Evolutionary conservation across 306 rosid genomes (phyloP).

Genomic region (Rosa rugosa): DNA sequence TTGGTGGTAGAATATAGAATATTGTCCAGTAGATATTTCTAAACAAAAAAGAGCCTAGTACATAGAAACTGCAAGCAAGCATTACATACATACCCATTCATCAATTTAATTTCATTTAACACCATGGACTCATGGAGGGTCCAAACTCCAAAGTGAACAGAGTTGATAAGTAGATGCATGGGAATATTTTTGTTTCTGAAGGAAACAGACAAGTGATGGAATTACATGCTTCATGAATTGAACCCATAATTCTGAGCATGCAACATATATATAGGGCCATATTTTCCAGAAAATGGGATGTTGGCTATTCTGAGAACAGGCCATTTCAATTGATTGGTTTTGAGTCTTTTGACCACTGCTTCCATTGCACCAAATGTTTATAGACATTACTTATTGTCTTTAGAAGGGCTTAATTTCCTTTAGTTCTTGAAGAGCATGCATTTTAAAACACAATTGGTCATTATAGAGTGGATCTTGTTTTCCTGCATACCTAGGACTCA

Average conservation of each 20-base stretch:
- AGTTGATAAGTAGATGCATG: background rate
- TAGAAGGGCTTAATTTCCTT: background rate
- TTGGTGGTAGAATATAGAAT: background rate
- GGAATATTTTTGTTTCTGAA: conserved; percentile 10
- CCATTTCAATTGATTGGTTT: conserved; percentile 26
- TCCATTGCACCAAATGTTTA: background rate
- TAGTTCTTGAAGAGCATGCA: background rate
- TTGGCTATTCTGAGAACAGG: conserved; percentile 46
- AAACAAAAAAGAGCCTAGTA: background rate
- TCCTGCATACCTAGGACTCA: conserved; percentile 14
- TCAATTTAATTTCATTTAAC: background rate
- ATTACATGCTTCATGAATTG: conserved; percentile 45
- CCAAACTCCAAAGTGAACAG: background rate
- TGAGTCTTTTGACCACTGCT: conserved; percentile 3
- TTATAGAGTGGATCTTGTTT: conserved; percentile 31
- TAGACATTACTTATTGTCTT: background rate
- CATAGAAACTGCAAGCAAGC: background rate
- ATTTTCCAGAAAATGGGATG: conserved; percentile 65
- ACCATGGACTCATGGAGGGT: background rate
- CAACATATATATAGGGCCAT: conserved; percentile 39
- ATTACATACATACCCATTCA: background rate
- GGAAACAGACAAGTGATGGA: background rate
- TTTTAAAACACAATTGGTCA: background rate
- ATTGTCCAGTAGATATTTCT: background rate
- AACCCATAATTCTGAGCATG: conserved; percentile 59